These are phyloP conservation scores for Pholiota microspora DNA, from an alignment of 768 basidiomycete species.

Conservation along the genomic window DNA sequence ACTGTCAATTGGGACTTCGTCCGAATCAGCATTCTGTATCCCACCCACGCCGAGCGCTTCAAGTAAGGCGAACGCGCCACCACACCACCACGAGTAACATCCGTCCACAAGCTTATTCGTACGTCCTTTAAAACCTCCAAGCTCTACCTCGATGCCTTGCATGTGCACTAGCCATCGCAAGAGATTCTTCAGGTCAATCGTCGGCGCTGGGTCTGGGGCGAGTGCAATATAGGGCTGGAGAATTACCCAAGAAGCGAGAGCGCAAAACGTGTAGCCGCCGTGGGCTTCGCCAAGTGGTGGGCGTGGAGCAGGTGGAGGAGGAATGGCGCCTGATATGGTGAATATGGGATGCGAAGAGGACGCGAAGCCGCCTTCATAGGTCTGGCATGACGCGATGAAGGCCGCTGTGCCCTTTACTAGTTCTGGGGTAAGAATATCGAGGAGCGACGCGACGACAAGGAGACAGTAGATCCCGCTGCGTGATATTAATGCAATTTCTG, in stretches of 20 bases:
- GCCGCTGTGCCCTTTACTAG: constrained; percentile 71
- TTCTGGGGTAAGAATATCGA: constrained; percentile 87
- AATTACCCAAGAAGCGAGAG: constrained; percentile 81
- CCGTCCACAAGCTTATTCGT: constrained; percentile 99
- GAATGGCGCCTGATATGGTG: constrained; percentile 28
- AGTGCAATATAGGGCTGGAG: constrained; percentile 53
- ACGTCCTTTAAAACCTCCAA: constrained; percentile 90
- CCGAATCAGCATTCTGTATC: constrained; percentile 31
- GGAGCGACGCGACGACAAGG: constrained; percentile 75
- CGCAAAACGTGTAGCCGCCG: constrained; percentile 96
- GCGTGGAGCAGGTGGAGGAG: constrained; percentile 41
- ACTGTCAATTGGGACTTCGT: constrained; percentile 22
- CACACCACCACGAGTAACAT: constrained; percentile 99
- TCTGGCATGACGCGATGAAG: constrained; percentile 90
- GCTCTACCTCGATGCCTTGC: constrained; percentile 80
- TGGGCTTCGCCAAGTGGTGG: constrained; percentile 94
- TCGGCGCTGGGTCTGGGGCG: constrained; percentile 24
- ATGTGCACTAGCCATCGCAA: constrained; percentile 82
- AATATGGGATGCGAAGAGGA: constrained; percentile 74
- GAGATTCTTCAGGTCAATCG: constrained; percentile 58
- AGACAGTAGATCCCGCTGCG: constrained; percentile 92
- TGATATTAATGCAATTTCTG: neutral
- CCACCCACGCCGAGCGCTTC: constrained; percentile 54
- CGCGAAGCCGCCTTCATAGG: constrained; percentile 96
- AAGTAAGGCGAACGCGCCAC: constrained; percentile 78